Base-by-base conservation (phyloP, 345 rosid genomes). In the Lepidium aucheri region DNA sequence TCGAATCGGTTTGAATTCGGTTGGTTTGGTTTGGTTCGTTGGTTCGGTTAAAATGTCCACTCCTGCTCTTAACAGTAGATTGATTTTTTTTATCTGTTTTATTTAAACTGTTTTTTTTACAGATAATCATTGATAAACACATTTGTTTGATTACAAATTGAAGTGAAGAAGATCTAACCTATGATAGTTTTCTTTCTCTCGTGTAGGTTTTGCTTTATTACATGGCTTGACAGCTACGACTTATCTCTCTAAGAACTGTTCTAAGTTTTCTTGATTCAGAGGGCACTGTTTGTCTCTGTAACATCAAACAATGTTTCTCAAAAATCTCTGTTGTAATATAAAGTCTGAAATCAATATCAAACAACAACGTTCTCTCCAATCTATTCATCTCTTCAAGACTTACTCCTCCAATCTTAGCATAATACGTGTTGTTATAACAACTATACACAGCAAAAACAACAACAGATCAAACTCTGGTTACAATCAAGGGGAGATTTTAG, bases 391-490 rank as follows among this genome's bases (percentile, higher is more conserved):
- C 82, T 42, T 67, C 78, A 3, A 60, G 73, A 70, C 80, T 73
- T 3, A 81, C 66, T 62, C 84, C 84, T 54, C 84, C 84, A 9
- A 78, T 78, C 63, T 69, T 78, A 1, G 82, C 84, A 33, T 76
- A 81, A 47, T 75, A 76, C 1, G 74, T 78, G 43, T 81, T 81
- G 68, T 70, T 73, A 7, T 76, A 57, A 44, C 76, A 62, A 33
- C 84, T 81, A 44, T 12, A 47, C 33, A 16, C 47, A 62, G n/a
- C 35, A 4, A 32, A 3, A 13, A 43, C n/a, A n/a, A 26, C 8
- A 20, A 35, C 2, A 16, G 12, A 32, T 4, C 33, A 50, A 24
- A 51, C 40, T 26, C 18, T 63, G 3, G 38, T 59, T 5, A 58
- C 11, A 41, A 35, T 58, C 6, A 32, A 8, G 34, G 17, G 61